Base-by-base conservation (phyloP, 192 early-diverging fungal genomes). In the Umbelopsis isabellina region DNA sequence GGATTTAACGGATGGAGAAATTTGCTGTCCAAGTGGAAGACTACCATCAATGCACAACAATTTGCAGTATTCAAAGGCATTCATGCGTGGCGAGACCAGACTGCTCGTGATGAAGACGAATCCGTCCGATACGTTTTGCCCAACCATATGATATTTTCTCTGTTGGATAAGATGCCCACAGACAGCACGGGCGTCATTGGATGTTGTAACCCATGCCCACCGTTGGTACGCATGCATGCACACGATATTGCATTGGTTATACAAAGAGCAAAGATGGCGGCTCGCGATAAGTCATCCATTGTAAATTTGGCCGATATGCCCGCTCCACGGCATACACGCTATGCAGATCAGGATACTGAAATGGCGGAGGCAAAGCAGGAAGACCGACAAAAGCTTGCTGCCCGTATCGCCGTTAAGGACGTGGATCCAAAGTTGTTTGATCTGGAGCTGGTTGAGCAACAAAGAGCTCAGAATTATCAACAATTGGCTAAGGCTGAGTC, bases 31-130 rank as follows among this genome's bases (percentile, higher is more conserved):
- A 96, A 93, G 73, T 90, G 87, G 82, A 72, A 80, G 1, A 79
- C 76, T 20, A 67, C 86, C 0, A 78, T 92, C n/a, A 78, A 85
- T 53, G 44, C 67, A 4, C 80, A 84, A 33, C 85, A 91, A 49
- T 70, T 94, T 66, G 88, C 88, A 1, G 94, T 95, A 13, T 95
- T 92, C 73, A 91, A 94, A 68, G 95, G 87, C 0, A 66, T 99
- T 21, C 98, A 99, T 77, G 84, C 84, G 1, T 99, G 98, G 98
- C 81, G 98, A 46, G 97, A 99, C 78, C 84, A 86, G 35, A 89
- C 78, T 11, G 97, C 98, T 0, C 84, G 98, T 64, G 87, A 94
- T 20, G 98, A 98, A 58, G 98, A 99, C 79, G 98, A 99, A 80
- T 91, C 90, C 16, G 70, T 84, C 0, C 70, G 91, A 11, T 99